phyloP scores from a whole-genome alignment of 129 eudicot species.

The Smallanthus sonchifolius region DNA sequence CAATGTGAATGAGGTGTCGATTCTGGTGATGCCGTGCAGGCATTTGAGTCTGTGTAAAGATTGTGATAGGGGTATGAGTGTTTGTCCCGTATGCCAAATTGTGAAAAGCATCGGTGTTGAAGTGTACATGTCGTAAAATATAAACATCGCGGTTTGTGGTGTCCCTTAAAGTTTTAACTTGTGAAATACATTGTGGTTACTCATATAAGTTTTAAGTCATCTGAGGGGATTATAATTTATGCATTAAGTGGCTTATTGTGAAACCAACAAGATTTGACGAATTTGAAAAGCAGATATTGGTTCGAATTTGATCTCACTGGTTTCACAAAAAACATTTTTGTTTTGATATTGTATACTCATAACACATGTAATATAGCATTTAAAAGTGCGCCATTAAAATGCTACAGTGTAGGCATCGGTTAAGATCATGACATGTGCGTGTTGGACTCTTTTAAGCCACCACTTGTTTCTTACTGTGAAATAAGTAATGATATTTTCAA shows the following conservation, averaged over 20 bases:
- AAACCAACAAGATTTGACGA: too few species aligned
- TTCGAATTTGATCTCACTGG: too few species aligned
- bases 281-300: too few species aligned
- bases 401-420: too few species aligned
- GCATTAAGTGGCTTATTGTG: background rate
- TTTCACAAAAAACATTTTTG: too few species aligned
- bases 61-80: slow-evolving; percentile 56
- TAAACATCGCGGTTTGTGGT: slow-evolving; percentile 19
- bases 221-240: slow-evolving; percentile 4
- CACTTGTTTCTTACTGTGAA: too few species aligned
- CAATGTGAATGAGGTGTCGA: slow-evolving; percentile 58
- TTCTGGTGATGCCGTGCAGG: slow-evolving; percentile 89
- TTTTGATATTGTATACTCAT: too few species aligned
- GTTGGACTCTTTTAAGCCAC: too few species aligned
- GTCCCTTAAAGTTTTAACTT: slow-evolving; percentile 19
- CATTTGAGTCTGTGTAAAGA: slow-evolving; percentile 89
- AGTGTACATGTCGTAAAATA: slow-evolving; percentile 68
- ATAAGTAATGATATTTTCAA: too few species aligned
- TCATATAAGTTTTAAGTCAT: slow-evolving; percentile 7
- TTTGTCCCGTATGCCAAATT: slow-evolving; percentile 78
- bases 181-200: slow-evolving; percentile 26
- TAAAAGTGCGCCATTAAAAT: too few species aligned
- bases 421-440: too few species aligned
- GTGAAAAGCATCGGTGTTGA: slow-evolving; percentile 67
- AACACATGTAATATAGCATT: too few species aligned